These are phyloP conservation scores for Verticillium tricorpus DNA, from an alignment of 2,329 filamentous ascomycete genomes.

Conservation along the genomic window DNA sequence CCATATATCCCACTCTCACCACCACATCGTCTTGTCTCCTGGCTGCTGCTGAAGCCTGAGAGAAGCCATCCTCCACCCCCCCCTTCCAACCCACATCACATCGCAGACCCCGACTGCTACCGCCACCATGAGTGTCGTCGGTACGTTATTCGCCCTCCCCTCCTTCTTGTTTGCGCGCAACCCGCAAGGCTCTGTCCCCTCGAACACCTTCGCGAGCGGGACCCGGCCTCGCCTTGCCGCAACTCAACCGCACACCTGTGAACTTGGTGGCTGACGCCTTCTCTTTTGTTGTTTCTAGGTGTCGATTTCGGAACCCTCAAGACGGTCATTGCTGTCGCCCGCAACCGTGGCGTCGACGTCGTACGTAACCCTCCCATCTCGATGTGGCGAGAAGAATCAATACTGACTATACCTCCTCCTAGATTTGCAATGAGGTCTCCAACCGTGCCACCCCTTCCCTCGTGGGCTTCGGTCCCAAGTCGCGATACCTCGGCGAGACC, in stretches of 20 bases:
- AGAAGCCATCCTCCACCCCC: neutral
- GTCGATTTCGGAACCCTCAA: conserved; percentile 95
- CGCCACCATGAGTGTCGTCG: conserved; percentile 51
- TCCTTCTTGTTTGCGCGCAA: neutral
- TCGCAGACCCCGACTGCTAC: conserved; percentile 12
- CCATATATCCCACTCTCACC: neutral
- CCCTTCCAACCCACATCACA: conserved; percentile 10
- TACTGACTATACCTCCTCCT: conserved; percentile 12
- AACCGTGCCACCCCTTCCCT: conserved; percentile 96
- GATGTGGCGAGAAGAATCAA: conserved; percentile 2
- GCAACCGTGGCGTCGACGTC: conserved; percentile 98
- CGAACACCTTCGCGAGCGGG: no score
- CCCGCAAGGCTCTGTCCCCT: neutral
- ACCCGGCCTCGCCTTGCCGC: neutral
- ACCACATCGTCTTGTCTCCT: neutral
- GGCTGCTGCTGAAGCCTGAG: neutral
- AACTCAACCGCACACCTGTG: neutral
- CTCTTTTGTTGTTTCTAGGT: conserved; percentile 41
- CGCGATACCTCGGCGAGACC: conserved; percentile 87
- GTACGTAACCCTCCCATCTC: conserved; percentile 55
- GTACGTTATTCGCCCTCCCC: conserved; percentile 29
- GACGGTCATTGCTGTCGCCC: conserved; percentile 94
- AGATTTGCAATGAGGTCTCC: conserved; percentile 99
- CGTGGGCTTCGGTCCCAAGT: conserved; percentile 92
- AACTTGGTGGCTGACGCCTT: neutral